Base-by-base conservation (phyloP, 2,329 filamentous ascomycete species). In the Paecilomyces fulvus region DNA sequence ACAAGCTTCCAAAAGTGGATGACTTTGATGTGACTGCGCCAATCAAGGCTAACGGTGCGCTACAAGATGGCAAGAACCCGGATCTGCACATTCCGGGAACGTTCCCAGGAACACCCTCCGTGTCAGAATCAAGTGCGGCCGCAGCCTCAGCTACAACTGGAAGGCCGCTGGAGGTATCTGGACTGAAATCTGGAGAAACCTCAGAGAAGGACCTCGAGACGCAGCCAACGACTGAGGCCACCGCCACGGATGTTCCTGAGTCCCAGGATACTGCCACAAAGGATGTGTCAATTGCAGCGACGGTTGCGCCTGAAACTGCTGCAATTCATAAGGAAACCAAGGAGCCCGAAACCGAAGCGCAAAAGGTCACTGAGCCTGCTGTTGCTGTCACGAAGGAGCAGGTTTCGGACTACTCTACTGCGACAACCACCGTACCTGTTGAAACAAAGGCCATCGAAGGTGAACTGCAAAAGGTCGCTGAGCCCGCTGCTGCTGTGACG, bases 1-100 rank as follows among this genome's bases (percentile, higher is more conserved):
- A 62, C 58, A 73, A 73, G 63, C 71, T 72, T 21, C 56, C 65
- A 60, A 71, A 70, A 59, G 67, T 69, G 0, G 68, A 71, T 21
- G 68, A 67, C 57, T 49, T 21, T 43, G 52, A 48, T 21, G 52
- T 43, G 17, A 21, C 52, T n/a, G 43, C n/a, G 20, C 30, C n/a
- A 28, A 17, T 11, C 33, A 48, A 30, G 31, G 52, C 37, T 30
- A 52, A 30, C 25, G 52, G 33, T 30, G 21, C 9, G 17, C 37
- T 25, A n/a, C 58, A 51, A 30, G 14, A 50, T 28, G 51, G 11
- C 20, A 48, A 30, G 9, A 52, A 50, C 25, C 25, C 48, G 1
- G 52, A 54, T 7, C 8, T 54, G 11, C 37, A 54, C 2, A 49
- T 58, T 14, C 57, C 57, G 4, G 57, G 57, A 5, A 33, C 54